A percentile compares a stretch with the other conserved stretches of the same genome.
phyloP scores from a whole-genome alignment of 805 yeast species.

The Yarrowia sp. region DNA sequence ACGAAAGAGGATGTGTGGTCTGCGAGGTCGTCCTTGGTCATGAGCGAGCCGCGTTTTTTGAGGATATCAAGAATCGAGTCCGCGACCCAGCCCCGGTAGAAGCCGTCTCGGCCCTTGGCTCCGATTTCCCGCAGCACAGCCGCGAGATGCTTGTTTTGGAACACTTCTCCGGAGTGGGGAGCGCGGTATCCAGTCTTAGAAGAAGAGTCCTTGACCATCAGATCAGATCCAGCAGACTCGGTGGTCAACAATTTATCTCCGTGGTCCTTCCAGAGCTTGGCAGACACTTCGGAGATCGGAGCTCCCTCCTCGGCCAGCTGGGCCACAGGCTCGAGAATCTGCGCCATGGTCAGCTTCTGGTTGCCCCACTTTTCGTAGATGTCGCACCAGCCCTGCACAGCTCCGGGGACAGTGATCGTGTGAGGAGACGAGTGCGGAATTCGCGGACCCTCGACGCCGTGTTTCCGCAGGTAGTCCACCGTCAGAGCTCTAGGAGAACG shows the following conservation, averaged over 20 bases:
- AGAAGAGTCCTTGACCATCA: constrained; percentile 36
- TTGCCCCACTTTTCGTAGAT: constrained; percentile 70
- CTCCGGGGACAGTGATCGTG: constrained; percentile 73
- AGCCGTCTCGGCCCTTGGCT: constrained; percentile 58
- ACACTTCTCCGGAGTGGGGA: constrained; percentile 60
- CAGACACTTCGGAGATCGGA: constrained; percentile 60
- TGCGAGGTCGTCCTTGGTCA: constrained; percentile 55
- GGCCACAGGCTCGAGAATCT: constrained; percentile 48
- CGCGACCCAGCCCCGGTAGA: constrained; percentile 70
- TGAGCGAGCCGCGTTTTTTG: constrained; percentile 52
- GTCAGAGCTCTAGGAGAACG: constrained; percentile 54
- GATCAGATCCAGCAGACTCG: constrained; percentile 39
- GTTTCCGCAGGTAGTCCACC: constrained; percentile 48
- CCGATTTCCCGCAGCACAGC: constrained; percentile 53
- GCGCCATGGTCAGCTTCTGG: constrained; percentile 56
- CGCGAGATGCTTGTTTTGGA: constrained; percentile 54
- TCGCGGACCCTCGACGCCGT: constrained; percentile 49
- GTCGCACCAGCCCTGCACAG: constrained; percentile 77
- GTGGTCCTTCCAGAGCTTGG: constrained; percentile 48
- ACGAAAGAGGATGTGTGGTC: constrained; percentile 60
- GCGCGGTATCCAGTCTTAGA: constrained; percentile 34
- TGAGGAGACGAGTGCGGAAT: constrained; percentile 54
- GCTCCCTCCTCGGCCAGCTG: constrained; percentile 68
- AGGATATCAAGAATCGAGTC: constrained; percentile 58
- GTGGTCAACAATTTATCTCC: constrained; percentile 43